Percentiles rank a stretch among this genome's conserved stretches.
These are phyloP conservation scores for Boletales sp. DNA, from an alignment of 768 basidiomycete genomes.

Conservation along the genomic window DNA sequence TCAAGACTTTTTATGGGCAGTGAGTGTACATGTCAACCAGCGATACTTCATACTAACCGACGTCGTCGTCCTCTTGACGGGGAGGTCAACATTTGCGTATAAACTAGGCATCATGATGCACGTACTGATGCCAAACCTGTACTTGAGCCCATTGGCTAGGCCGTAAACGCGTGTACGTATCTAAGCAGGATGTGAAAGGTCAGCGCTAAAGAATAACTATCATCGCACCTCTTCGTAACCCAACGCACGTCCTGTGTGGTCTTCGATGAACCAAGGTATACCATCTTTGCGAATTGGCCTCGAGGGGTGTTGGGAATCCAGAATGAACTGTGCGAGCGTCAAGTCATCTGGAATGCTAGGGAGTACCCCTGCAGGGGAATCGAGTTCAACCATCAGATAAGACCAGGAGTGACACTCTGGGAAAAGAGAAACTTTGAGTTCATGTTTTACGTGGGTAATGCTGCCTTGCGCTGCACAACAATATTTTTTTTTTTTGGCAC, in stretches of 20 bases:
- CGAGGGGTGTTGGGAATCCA: slow-evolving; percentile 32
- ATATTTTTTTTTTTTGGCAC: too few relatives aligned
- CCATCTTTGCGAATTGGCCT: slow-evolving; percentile 23
- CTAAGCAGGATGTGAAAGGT: slow-evolving; percentile 13
- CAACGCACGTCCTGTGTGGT: slow-evolving; percentile 34
- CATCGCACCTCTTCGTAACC: slow-evolving; percentile 36
- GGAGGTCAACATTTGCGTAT: neutral
- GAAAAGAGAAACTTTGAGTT: neutral
- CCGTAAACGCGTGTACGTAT: slow-evolving; percentile 35
- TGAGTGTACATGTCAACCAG: slow-evolving; percentile 2
- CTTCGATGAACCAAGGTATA: slow-evolving; percentile 41
- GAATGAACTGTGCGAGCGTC: slow-evolving; percentile 36
- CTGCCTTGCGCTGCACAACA: too few relatives aligned
- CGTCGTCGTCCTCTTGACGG: slow-evolving; percentile 34
- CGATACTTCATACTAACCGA: slow-evolving; percentile 27
- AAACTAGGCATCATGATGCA: neutral
- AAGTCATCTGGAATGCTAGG: slow-evolving; percentile 38
- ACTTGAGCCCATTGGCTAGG: slow-evolving; percentile 35
- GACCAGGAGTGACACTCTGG: too few relatives aligned
- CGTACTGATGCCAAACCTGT: slow-evolving; percentile 34
- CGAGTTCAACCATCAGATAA: slow-evolving; percentile 25
- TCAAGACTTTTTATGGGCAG: slow-evolving; percentile 41
- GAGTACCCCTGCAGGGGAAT: slow-evolving; percentile 25
- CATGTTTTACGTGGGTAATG: too few relatives aligned
- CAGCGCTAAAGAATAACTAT: neutral